Base-by-base conservation (phyloP, 352 stramenopile genomes). In the Globisporangium recalcitrans region DNA sequence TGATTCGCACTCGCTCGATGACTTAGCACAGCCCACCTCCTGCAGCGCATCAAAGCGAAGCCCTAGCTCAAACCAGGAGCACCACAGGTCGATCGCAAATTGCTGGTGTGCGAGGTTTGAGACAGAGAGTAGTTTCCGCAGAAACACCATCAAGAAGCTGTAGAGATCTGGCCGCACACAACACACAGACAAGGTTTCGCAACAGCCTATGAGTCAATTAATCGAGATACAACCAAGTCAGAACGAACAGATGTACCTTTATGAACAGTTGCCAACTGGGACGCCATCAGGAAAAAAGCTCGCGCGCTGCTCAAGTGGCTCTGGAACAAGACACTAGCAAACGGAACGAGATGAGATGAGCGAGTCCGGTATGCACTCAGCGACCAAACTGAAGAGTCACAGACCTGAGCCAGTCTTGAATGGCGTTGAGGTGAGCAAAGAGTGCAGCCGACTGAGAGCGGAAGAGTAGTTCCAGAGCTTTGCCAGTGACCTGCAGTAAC, bases 111-210 rank as follows among this genome's bases (percentile, higher is more conserved):
- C 22, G 14, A 44, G 58, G 44, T 82, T 77, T 1, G 73, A 62
- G 22, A 75, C 77, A 10, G 81, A 88, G 14, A 94, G 53, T 5
- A 90, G 64, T n/a, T 94, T 94, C 2, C 81, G 72, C 53, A 92
- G 62, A 58, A 92, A 83, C 31, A 94, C 62, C 82, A 94, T 91
- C n/a, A 86, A 31, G 67, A 91, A 91, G 34, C 80, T 82, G 64
- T 86, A 91, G 27, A 92, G 77, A 56, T 88, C 83, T 92, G 55
- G n/a, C 58, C 62, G 63, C 49, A 40, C 38, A 60, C 16, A 26
- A 40, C 14, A 63, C 14, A 42, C 40, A 24, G n/a, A 26, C 31
- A 22, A 29, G 14, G 21, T 26, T 58, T 4, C 61, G 38, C 16
- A 67, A 34, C 48, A 19, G 34, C 38, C n/a, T n/a, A n/a, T n/a